Evolutionary conservation across 2,329 filamentous ascomycete genomes (phyloP).

Genomic region (Amesomyces nigricolor): DNA sequence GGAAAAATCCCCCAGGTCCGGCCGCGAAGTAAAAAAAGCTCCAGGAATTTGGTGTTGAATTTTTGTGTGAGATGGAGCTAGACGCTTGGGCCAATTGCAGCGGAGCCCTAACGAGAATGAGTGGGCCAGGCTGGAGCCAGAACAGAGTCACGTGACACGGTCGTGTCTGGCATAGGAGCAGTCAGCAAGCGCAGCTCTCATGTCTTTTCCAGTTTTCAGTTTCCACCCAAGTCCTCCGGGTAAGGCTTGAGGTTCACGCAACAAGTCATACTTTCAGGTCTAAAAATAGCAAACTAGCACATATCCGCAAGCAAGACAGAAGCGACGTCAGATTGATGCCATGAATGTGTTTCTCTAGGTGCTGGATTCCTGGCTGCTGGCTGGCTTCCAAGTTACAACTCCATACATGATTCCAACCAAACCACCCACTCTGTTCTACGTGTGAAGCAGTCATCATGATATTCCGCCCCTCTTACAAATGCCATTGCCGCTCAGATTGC

Average conservation of each 20-base stretch:
- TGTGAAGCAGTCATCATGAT: neutral
- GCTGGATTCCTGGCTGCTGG: too few relatives aligned
- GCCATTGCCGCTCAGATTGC: neutral
- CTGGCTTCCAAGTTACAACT: neutral
- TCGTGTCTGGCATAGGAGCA: neutral
- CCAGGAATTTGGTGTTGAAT: conserved; percentile 21
- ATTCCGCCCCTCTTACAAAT: too few relatives aligned
- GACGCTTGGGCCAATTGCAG: conserved; percentile 22
- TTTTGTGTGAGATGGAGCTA: conserved; percentile 26
- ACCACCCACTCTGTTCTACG: neutral
- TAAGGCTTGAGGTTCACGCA: too few relatives aligned
- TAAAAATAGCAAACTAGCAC: too few relatives aligned
- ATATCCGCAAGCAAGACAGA: too few relatives aligned
- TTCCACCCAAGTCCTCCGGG: too few relatives aligned
- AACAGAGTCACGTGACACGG: neutral
- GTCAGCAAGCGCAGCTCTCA: too few relatives aligned
- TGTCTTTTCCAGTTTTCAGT: too few relatives aligned
- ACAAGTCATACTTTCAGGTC: too few relatives aligned
- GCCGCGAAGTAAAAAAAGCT: conserved; percentile 19
- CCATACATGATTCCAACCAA: neutral
- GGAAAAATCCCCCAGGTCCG: conserved; percentile 24
- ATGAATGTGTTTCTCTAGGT: too few relatives aligned
- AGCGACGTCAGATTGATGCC: too few relatives aligned
- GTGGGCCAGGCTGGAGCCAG: neutral
- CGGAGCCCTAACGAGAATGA: conserved; percentile 25